Conservation (phyloP, 768 basidiomycete species). For the Lactarius vividus region DNA sequence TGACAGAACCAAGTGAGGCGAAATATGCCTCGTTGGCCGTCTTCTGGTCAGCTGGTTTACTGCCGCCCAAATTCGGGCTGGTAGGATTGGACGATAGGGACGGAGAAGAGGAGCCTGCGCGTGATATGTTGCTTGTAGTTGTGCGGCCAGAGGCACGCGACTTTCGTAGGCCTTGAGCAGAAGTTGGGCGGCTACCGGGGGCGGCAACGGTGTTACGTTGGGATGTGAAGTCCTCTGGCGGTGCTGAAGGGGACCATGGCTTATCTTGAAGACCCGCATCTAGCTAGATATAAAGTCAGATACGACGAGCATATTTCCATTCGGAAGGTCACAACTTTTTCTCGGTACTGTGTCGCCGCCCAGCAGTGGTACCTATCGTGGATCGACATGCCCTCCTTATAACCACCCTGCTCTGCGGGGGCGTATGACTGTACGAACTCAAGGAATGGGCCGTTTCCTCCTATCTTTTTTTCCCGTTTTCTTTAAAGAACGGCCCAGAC, state of each 20-base stretch:
- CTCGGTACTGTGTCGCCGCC: conserved; percentile 92
- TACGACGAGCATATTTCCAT: neutral
- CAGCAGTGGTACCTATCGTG: conserved; percentile 88
- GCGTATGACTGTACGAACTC: conserved; percentile 72
- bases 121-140: conserved; percentile 43
- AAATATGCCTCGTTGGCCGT: conserved; percentile 87
- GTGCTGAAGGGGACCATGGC: conserved; percentile 74
- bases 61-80: conserved; percentile 44
- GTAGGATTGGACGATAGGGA: conserved; percentile 41
- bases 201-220: conserved; percentile 38
- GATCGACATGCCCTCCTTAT: conserved; percentile 55
- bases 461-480: conserved; percentile 49
- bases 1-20: conserved; percentile 75
- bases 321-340: conserved; percentile 60
- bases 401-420: conserved; percentile 66
- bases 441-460: conserved; percentile 83
- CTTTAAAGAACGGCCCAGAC: conserved; percentile 7
- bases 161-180: conserved; percentile 84
- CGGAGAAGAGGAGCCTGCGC: conserved; percentile 57
- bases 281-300: conserved; percentile 47
- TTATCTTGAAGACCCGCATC: conserved; percentile 72
- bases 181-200: conserved; percentile 57
- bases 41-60: conserved; percentile 53
- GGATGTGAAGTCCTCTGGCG: conserved; percentile 48
- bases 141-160: conserved; percentile 70